phyloP scores from a whole-genome alignment of 306 rosid genomes.

The Lithocarpus polystachyus region DNA sequence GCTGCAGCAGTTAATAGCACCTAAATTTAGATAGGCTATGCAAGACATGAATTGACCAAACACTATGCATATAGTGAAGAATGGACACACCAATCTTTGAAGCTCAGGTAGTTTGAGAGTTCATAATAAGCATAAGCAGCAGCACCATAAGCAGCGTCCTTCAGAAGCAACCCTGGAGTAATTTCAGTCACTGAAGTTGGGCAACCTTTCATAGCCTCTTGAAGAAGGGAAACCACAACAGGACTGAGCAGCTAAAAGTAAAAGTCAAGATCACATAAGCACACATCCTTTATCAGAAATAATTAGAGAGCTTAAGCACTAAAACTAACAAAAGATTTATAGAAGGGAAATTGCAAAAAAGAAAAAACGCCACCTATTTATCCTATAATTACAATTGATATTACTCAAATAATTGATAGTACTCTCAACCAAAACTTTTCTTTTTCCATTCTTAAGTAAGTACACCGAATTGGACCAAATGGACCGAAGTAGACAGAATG shows the following conservation, averaged over 20 bases:
- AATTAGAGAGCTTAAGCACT: constrained; percentile 12
- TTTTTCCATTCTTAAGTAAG: too few species aligned
- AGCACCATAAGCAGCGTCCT: constrained; percentile 98
- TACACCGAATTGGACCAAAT: too few species aligned
- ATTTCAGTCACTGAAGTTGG: constrained; percentile 76
- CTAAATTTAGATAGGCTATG: constrained; percentile 10
- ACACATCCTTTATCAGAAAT: constrained; percentile 8
- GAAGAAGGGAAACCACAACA: constrained; percentile 90
- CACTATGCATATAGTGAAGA: constrained; percentile 3
- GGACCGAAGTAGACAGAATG: too few species aligned
- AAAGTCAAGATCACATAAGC: constrained; percentile 27
- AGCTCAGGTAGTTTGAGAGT: constrained; percentile 90
- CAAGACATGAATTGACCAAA: neutral
- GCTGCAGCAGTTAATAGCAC: neutral
- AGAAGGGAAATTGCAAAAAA: constrained; percentile 16
- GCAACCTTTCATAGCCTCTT: constrained; percentile 83
- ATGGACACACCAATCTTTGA: constrained; percentile 74
- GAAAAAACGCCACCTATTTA: constrained; percentile 38
- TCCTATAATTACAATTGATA: too few species aligned
- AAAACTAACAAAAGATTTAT: constrained; percentile 7
- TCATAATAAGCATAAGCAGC: constrained; percentile 97
- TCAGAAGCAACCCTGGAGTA: constrained; percentile 83
- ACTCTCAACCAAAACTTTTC: too few species aligned
- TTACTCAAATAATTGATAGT: too few species aligned
- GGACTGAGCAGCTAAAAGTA: constrained; percentile 80